Base-by-base conservation (phyloP, 306 rosid genomes). In the Quercus robur region DNA sequence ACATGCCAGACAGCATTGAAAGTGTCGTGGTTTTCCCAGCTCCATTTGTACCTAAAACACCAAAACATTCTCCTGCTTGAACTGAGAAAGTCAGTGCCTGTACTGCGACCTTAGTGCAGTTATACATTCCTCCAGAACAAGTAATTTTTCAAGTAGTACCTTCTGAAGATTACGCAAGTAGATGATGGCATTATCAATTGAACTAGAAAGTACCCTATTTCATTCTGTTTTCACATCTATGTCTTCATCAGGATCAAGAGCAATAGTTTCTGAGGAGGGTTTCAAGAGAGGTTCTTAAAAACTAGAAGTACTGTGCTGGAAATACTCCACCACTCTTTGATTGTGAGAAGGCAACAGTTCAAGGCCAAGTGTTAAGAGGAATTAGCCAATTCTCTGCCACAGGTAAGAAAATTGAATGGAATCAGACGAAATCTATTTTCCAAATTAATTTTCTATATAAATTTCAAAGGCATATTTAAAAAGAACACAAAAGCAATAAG, bases 1-100 rank as follows among this genome's bases (percentile, higher is more conserved):
- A 79, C 46, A 81, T 88, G 92, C 98, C 98, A 70, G 97, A 86
- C 71, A 94, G 86, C 98, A 92, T 94, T 56, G 97, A 92, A 51
- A 30, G 31, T 30, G 31, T 30, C 31, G 31, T 30, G 31, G 31
- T 30, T 30, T 30, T 30, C 31, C 31, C 98, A 77, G 98, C 97
- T 82, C 98, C 98, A 87, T 94, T 94, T 35, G 98, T 92, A 83
- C 98, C 97, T 85, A 94, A 87, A 81, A 94, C 92, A 35, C 97
- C 98, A 62, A 94, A 94, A 81, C 98, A 94, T 86, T 92, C 98
- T 75, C 98, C 97, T 82, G 87, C 97, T 84, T 92, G 94, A 80
- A 94, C 98, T 26, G 98, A 86, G 83, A 92, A 94, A 72, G 97
- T 92, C 84, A 92, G 86, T 46, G 98, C 91, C 84, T 91, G 88